phyloP scores from a whole-genome alignment of 176 grass and related monocot species.

The Avena eriantha region DNA sequence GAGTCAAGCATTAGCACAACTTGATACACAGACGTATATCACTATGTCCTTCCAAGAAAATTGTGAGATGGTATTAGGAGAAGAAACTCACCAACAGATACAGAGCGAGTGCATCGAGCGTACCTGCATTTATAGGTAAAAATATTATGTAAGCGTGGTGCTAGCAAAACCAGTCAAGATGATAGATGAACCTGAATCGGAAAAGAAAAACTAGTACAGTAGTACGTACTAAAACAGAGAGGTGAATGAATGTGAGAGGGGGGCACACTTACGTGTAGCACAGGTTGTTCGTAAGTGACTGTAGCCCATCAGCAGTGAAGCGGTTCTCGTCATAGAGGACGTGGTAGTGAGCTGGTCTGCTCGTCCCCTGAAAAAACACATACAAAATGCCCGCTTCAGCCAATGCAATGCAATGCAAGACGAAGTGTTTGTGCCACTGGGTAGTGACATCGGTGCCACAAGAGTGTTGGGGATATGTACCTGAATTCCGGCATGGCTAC shows the following conservation, averaged over 20 bases:
- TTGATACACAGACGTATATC: too few species aligned
- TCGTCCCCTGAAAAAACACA: conserved; percentile 55
- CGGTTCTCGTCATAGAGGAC: conserved; percentile 60
- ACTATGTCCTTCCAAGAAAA: neutral
- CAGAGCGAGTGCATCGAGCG: conserved; percentile 80
- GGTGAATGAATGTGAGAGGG: neutral
- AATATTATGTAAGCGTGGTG: neutral
- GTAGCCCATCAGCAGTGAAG: conserved; percentile 57
- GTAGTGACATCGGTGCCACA: neutral
- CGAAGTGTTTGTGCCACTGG: neutral
- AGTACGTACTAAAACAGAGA: neutral
- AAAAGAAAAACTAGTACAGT: neutral
- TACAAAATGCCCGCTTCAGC: conserved; percentile 8
- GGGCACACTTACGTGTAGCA: conserved; percentile 69
- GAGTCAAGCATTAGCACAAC: neutral
- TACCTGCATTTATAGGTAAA: conserved; percentile 62
- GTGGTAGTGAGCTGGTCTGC: conserved; percentile 69
- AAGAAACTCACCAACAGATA: conserved; percentile 66
- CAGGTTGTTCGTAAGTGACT: conserved; percentile 63
- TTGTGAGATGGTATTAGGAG: neutral
- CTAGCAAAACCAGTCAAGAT: neutral
- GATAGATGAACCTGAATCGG: neutral
- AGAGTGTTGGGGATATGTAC: conserved; percentile 21
- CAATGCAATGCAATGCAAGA: too few species aligned
- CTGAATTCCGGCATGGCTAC: conserved; percentile 83